Evolutionary conservation across 176 grass and related monocot species (phyloP).

Genomic region (Carex parvula): DNA sequence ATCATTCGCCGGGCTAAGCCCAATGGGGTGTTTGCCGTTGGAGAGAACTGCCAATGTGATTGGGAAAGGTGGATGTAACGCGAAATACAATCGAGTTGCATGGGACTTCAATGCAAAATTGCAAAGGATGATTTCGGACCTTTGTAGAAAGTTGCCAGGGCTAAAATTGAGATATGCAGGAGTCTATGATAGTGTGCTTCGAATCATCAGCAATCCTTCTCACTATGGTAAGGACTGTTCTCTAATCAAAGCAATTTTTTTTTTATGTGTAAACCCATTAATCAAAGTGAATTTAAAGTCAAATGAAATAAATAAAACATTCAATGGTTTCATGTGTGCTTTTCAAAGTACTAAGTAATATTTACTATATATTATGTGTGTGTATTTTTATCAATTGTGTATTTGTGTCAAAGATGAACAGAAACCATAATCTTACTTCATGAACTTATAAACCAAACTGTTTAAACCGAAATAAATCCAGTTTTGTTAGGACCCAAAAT

Average conservation of each 20-base stretch:
- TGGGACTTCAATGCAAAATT: constrained; percentile 70
- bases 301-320: background rate
- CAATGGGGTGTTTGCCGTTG: constrained; percentile 77
- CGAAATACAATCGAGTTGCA: constrained; percentile 65
- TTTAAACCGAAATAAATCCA: background rate
- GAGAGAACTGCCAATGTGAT: constrained; percentile 48
- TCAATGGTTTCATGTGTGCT: background rate
- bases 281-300: background rate
- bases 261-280: background rate
- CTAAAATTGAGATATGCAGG: constrained; percentile 40
- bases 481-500: background rate
- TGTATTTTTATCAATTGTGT: background rate
- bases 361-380: background rate
- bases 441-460: background rate
- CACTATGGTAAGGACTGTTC: constrained; percentile 38
- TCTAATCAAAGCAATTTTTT: background rate
- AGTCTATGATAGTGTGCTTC: constrained; percentile 45
- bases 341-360: background rate
- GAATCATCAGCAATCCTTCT: constrained; percentile 49
- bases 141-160: constrained; percentile 4
- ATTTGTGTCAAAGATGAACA: background rate
- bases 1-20: constrained; percentile 57
- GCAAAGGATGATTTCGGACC: constrained; percentile 34
- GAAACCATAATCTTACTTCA: background rate
- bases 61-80: constrained; percentile 46